Evolutionary conservation across 176 grass and related monocot species (phyloP).

Genomic region (maize (Zea mays)): DNA sequence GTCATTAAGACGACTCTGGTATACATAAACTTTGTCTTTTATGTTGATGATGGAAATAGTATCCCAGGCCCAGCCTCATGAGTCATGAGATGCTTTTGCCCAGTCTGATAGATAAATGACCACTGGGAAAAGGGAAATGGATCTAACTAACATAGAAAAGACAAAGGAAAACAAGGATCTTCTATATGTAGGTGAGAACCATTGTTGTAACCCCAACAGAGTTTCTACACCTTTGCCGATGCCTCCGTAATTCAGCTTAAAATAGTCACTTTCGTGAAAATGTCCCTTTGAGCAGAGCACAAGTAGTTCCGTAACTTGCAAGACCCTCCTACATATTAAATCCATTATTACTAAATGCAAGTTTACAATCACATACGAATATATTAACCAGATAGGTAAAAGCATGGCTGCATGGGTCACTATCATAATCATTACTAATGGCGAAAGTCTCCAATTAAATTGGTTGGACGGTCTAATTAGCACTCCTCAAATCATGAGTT

Average conservation of each 20-base stretch:
- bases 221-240: background rate
- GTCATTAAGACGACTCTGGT: background rate
- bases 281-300: constrained; percentile 24
- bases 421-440: constrained; percentile 24
- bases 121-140: background rate
- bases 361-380: constrained; percentile 37
- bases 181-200: background rate
- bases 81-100: background rate
- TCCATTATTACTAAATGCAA: constrained; percentile 37
- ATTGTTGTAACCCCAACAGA: background rate
- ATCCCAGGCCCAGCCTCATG: background rate
- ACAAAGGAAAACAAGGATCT: constrained; percentile 1
- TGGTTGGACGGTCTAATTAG: too few species aligned
- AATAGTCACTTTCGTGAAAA: background rate
- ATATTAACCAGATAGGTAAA: background rate
- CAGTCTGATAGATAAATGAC: background rate
- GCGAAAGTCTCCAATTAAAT: too few species aligned
- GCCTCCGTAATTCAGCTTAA: background rate
- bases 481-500: too few species aligned
- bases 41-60: background rate
- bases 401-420: constrained; percentile 6
- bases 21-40: background rate
- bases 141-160: background rate
- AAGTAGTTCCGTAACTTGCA: constrained; percentile 36
- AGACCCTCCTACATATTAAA: constrained; percentile 24